A percentile compares a stretch with the other conserved stretches of the same genome.
phyloP scores from a whole-genome alignment of 2,329 filamentous ascomycete genomes.

The Fusarium sp. region DNA sequence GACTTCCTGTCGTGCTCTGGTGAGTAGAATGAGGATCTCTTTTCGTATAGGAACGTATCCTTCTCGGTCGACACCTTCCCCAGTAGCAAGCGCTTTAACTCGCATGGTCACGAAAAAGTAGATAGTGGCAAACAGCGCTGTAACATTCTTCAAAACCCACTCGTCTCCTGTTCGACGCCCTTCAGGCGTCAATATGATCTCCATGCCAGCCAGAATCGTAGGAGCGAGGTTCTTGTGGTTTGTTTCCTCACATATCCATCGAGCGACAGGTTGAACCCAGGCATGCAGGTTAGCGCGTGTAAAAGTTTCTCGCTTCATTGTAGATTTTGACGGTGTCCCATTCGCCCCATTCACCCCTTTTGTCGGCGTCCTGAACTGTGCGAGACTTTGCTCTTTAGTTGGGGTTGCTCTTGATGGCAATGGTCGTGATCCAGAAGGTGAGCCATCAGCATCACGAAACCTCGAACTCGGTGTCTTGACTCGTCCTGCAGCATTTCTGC shows the following conservation, averaged over 20 bases:
- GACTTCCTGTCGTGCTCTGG: slow-evolving; percentile 59
- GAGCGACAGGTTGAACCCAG: slow-evolving; percentile 79
- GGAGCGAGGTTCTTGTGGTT: slow-evolving; percentile 73
- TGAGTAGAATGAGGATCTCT: slow-evolving; percentile 60
- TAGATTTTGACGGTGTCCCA: slow-evolving; percentile 60
- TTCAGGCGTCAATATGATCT: slow-evolving; percentile 63
- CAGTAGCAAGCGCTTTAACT: slow-evolving; percentile 58
- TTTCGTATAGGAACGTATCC: slow-evolving; percentile 62
- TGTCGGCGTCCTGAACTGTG: slow-evolving; percentile 57
- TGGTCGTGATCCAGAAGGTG: slow-evolving; percentile 50
- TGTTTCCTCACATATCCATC: slow-evolving; percentile 72
- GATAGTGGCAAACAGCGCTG: slow-evolving; percentile 70
- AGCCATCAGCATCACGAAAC: slow-evolving; percentile 47
- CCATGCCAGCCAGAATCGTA: slow-evolving; percentile 81
- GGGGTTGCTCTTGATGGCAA: slow-evolving; percentile 61
- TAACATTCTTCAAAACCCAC: slow-evolving; percentile 63
- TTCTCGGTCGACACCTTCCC: slow-evolving; percentile 56
- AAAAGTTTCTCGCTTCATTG: slow-evolving; percentile 48
- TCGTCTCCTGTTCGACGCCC: slow-evolving; percentile 62
- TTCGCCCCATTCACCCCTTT: slow-evolving; percentile 38
- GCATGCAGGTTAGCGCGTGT: slow-evolving; percentile 61
- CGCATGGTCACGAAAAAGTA: slow-evolving; percentile 71
- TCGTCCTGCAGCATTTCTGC: slow-evolving; percentile 48
- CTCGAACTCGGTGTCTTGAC: slow-evolving; percentile 54
- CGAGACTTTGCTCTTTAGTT: slow-evolving; percentile 60